Conservation (phyloP, 306 rosid species). For the Vicia villosa region DNA sequence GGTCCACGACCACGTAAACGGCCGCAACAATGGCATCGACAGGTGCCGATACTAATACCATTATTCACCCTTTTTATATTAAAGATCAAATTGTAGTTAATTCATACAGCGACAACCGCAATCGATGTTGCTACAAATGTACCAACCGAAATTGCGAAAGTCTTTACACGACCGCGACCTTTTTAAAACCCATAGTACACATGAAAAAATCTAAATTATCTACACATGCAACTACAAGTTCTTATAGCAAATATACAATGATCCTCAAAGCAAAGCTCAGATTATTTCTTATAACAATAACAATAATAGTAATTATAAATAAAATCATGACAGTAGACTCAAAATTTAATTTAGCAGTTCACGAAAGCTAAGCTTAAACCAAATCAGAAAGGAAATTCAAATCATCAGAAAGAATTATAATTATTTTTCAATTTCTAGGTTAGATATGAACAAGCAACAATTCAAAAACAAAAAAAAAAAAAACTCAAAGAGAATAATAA, state of each 20-base stretch:
- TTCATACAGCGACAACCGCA: too few relatives aligned
- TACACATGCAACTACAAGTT: not conserved
- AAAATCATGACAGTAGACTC: too few relatives aligned
- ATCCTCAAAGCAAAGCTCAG: not conserved
- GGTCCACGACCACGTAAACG: too few relatives aligned
- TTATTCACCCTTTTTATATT: too few relatives aligned
- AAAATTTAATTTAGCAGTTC: not conserved
- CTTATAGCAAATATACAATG: not conserved
- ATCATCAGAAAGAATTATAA: not conserved
- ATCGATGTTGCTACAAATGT: too few relatives aligned
- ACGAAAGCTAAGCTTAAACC: not conserved
- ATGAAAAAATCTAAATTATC: not conserved
- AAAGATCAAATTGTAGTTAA: too few relatives aligned
- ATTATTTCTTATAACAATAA: not conserved
- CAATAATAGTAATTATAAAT: too few relatives aligned
- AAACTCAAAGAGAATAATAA: not conserved
- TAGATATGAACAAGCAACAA: not conserved
- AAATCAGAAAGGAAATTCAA: not conserved
- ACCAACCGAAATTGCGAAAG: too few relatives aligned
- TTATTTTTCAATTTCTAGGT: not conserved
- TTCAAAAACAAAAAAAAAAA: slow-evolving; percentile 11
- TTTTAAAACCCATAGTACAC: too few relatives aligned
- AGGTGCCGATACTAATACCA: too few relatives aligned
- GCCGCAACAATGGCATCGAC: too few relatives aligned
- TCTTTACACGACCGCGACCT: too few relatives aligned